Base-by-base conservation (phyloP, 345 rosid genomes). In the Aquilaria malaccensis region DNA sequence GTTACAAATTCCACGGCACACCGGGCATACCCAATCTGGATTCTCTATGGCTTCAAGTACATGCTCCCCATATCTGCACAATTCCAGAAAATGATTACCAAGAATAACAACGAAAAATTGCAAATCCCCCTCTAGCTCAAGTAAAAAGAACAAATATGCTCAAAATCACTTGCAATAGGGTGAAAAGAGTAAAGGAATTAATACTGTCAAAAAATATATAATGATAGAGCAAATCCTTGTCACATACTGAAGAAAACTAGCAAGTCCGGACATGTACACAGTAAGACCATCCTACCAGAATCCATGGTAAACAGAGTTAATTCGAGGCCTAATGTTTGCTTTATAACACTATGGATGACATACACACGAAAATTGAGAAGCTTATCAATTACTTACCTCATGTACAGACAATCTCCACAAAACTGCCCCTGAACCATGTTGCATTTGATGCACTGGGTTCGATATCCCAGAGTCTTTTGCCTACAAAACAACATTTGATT, bases 381-480 rank as follows among this genome's bases (percentile, higher is more conserved):
- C 49, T 30, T 55, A 14, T 45, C 32, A 54, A 62, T 54, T 61
- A 49, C 12, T 14, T 55, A 86, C 98, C 98, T 89, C 94, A 84
- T 87, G 72, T 81, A 85, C 79, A 93, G 70, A 76, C 98, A 93
- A 77, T 89, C 98, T 69, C 96, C 97, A 64, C 97, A 93, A 70
- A 89, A 87, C 65, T 93, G 98, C 67, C 97, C 97, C 62, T 74
- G 85, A 14, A 82, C 91, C 58, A 74, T 51, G 58, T 66, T 53
- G 71, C 98, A 93, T 58, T 80, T 11, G 74, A 82, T 45, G 77
- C 98, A 89, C 52, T 77, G 56, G 51, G 97, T 93, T 2, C 84
- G 95, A 74, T 84, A 55, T 52, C 97, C 98, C 2, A 89, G 94
- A 52, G 98, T 93, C 74, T 89, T 93, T 78, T 93, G 98, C 88